A percentile compares a stretch with the other conserved stretches of the same genome.
Evolutionary conservation across 805 yeast genomes (phyloP).

Genomic region (Suhomyces kilbournensis): DNA sequence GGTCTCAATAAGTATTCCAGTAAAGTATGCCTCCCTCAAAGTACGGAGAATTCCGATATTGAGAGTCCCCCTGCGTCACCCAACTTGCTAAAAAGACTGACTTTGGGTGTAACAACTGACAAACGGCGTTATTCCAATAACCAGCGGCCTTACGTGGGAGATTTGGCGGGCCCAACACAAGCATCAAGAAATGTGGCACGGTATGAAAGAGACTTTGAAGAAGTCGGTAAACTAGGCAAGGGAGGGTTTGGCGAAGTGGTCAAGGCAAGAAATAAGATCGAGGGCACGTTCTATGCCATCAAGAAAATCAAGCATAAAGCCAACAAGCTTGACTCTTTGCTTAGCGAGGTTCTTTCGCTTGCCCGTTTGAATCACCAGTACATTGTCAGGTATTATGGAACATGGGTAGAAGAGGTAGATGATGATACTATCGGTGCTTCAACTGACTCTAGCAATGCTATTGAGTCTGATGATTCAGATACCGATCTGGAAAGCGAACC

Average conservation of each 20-base stretch:
- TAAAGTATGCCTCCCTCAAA: not conserved
- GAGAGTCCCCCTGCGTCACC: not conserved
- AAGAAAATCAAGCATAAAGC: conserved; percentile 85
- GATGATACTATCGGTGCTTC: conserved; percentile 17
- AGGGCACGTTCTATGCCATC: conserved; percentile 92
- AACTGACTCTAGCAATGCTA: conserved; percentile 11
- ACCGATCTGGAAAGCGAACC: conserved; percentile 14
- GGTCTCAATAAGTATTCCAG: not conserved
- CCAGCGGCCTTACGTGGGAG: conserved; percentile 9
- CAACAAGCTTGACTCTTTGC: conserved; percentile 71
- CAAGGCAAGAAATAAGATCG: conserved; percentile 90
- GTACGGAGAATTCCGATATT: not conserved
- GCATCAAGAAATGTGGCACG: conserved; percentile 48
- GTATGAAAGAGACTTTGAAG: conserved; percentile 92
- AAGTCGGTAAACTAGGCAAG: conserved; percentile 82
- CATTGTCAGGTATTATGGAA: conserved; percentile 94
- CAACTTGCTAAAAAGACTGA: not conserved
- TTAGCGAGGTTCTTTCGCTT: conserved; percentile 87
- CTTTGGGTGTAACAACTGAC: not conserved
- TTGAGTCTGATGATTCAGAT: conserved; percentile 6
- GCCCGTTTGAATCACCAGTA: conserved; percentile 93
- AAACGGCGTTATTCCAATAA: conserved; percentile 23
- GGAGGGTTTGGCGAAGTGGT: conserved; percentile 99
- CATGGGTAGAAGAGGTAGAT: conserved; percentile 86
- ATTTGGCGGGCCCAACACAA: not conserved